Evolutionary conservation across 495 filamentous ascomycete genomes (phyloP), one percentile per base, ranked within the genome.

Genomic region (Xylona heveae): DNA sequence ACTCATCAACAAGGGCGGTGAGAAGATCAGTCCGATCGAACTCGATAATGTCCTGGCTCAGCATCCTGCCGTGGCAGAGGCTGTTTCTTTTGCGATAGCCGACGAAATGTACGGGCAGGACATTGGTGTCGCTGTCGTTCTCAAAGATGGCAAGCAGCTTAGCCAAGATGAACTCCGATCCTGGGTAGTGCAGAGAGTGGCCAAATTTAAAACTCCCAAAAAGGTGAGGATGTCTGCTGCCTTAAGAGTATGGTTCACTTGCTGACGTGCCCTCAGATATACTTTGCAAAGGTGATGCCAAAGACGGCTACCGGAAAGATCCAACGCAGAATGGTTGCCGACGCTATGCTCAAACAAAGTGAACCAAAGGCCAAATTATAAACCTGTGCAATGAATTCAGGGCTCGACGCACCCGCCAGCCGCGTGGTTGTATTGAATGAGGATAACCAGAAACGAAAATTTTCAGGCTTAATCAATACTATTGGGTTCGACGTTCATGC

Each of bases 281-380:
- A 71, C 51, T 79, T 82, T 39, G 78, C 74, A 4, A 59, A 77
- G 33, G 52, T 68, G 35, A 84, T 88, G 67, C 79, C 79, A 22
- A 85, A 85, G 57, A 90, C 80, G 15, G 76, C 79, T n/a, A 90
- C 79, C 5, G 79, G 80, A 18, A 90, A 85, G 57, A 70, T 85
- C 32, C 80, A 85, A 52, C 54, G 79, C 33, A 61, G 77, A 20
- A 73, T 78, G 38, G 77, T 85, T 7, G 79, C 80, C 4, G 74
- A 84, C 51, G 59, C 62, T 9, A 84, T 88, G 74, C 52, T 66
- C 45, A 74, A 69, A 52, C 43, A 51, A 36, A 49, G 52, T 27
- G 35, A 48, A 29, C 48, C 46, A 10, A 56, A 50, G 39, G 43
- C 55, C 7, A 59, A 56, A 37, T 39, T 59, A 31, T 59, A 45